phyloP scores from a whole-genome alignment of 164 flowering plant genomes.

The Litsea cubeba region DNA sequence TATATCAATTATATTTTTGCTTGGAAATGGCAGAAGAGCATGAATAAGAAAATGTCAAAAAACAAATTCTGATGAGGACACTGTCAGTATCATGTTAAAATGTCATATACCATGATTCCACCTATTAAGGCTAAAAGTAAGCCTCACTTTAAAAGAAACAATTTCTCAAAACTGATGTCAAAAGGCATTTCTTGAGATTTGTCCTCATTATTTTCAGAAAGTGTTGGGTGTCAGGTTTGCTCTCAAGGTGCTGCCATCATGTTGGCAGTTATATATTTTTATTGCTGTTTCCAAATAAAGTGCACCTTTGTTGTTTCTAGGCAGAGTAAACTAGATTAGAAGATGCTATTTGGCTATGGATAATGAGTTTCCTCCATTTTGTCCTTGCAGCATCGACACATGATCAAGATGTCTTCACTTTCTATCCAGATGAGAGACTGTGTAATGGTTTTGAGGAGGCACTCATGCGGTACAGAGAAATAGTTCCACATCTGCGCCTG shows the following conservation, averaged over 20 bases:
- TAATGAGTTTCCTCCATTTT: not conserved
- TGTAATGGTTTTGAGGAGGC: constrained; percentile 65
- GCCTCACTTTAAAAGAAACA: not conserved
- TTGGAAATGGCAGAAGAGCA: not conserved
- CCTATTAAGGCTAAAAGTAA: not conserved
- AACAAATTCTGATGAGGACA: not conserved
- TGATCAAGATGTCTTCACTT: constrained; percentile 62
- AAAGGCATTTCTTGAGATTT: not conserved
- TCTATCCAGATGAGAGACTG: constrained; percentile 33
- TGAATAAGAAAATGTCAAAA: not conserved
- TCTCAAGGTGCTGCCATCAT: not conserved
- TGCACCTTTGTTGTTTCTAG: too few relatives aligned
- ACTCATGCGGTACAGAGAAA: constrained; percentile 42
- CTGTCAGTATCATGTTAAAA: too few relatives aligned
- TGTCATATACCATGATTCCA: not conserved
- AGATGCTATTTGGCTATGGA: not conserved
- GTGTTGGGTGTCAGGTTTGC: not conserved
- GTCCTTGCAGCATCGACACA: constrained; percentile 51
- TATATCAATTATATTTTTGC: not conserved
- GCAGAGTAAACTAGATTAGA: not conserved
- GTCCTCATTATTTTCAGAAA: not conserved
- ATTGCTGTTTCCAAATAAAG: not conserved
- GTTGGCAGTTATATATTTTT: not conserved
- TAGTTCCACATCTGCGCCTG: constrained; percentile 49
- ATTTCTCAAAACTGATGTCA: not conserved